phyloP scores from a whole-genome alignment of 805 yeast genomes.

The Candida verbasci region DNA sequence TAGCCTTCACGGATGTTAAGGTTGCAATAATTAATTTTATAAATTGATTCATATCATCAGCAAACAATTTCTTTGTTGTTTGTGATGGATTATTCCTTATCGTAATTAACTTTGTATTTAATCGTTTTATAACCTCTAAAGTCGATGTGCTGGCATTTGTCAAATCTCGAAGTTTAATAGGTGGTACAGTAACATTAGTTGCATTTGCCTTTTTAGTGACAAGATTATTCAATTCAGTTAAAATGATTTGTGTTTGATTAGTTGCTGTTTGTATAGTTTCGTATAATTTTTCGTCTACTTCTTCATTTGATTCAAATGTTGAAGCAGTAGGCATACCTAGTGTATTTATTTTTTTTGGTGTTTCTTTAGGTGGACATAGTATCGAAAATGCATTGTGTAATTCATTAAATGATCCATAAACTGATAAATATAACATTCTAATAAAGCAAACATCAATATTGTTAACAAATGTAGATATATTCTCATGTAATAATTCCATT shows the following conservation, averaged over 20 bases:
- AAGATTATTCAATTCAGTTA: slow-evolving; percentile 66
- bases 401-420: slow-evolving; percentile 63
- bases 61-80: slow-evolving; percentile 58
- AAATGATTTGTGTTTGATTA: slow-evolving; percentile 69
- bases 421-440: slow-evolving; percentile 56
- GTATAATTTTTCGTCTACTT: slow-evolving; percentile 64
- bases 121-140: slow-evolving; percentile 72
- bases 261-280: slow-evolving; percentile 61
- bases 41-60: slow-evolving; percentile 82
- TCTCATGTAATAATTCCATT: slow-evolving; percentile 43
- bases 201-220: slow-evolving; percentile 57
- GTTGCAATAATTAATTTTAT: slow-evolving; percentile 80
- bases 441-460: slow-evolving; percentile 61
- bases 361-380: slow-evolving; percentile 20
- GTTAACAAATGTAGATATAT: slow-evolving; percentile 45
- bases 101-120: slow-evolving; percentile 50
- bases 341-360: background rate
- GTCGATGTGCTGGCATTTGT: slow-evolving; percentile 74
- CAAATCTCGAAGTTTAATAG: slow-evolving; percentile 67
- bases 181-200: slow-evolving; percentile 21
- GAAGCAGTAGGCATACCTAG: slow-evolving; percentile 18
- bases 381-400: slow-evolving; percentile 60
- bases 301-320: slow-evolving; percentile 23
- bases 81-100: slow-evolving; percentile 45
- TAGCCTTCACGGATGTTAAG: slow-evolving; percentile 74